These are phyloP conservation scores for Moricandia arvensis DNA, from an alignment of 345 rosid genomes.

Conservation along the genomic window DNA sequence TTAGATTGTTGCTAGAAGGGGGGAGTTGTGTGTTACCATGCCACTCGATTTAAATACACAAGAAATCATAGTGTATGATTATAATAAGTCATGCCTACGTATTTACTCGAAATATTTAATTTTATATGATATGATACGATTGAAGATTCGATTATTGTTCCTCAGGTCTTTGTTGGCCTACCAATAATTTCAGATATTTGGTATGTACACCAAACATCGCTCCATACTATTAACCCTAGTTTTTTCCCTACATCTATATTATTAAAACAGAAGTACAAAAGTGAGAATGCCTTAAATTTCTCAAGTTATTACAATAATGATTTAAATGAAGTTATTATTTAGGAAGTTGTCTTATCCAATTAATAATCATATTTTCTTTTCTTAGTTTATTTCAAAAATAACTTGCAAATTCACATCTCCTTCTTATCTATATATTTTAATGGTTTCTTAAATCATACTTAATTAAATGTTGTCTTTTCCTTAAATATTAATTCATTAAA, in stretches of 20 bases:
- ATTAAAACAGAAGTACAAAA: too few relatives aligned
- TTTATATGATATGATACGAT: conserved; percentile 1
- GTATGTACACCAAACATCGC: conserved; percentile 22
- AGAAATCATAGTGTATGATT: conserved; percentile 17
- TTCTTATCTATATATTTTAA: too few relatives aligned
- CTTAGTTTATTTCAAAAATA: too few relatives aligned
- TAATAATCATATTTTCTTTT: too few relatives aligned
- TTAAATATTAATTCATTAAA: too few relatives aligned
- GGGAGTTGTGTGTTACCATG: conserved; percentile 26
- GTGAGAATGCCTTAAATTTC: too few relatives aligned
- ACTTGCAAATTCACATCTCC: too few relatives aligned
- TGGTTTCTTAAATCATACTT: too few relatives aligned
- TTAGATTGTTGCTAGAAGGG: conserved; percentile 28
- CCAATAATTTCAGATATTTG: conserved; percentile 38
- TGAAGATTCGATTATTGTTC: conserved; percentile 26
- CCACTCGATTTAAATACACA: conserved; percentile 27
- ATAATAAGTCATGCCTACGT: conserved; percentile 23
- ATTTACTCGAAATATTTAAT: conserved; percentile 1
- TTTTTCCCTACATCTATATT: neutral
- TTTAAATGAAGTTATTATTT: too few relatives aligned
- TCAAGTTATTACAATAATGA: too few relatives aligned
- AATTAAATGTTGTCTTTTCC: too few relatives aligned
- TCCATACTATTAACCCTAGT: neutral
- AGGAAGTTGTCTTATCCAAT: too few relatives aligned
- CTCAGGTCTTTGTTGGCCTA: conserved; percentile 26